Evolutionary conservation across 352 stramenopile genomes (phyloP).

Genomic region (Phytophthora multivora): DNA sequence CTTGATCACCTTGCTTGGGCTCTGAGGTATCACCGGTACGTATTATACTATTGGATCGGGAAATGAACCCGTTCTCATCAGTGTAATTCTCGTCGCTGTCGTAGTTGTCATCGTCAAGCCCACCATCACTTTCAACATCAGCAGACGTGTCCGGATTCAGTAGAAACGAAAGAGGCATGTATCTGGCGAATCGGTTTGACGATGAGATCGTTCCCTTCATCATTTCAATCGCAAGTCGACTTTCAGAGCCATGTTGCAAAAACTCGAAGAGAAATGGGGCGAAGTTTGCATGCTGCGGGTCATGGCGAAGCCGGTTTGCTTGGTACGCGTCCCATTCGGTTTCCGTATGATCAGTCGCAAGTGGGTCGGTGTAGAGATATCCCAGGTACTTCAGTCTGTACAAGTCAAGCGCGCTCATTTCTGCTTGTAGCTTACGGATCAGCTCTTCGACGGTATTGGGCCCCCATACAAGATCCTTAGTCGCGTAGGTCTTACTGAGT

Average conservation of each 20-base stretch:
- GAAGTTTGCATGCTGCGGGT: conserved; percentile 52
- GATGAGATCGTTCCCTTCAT: conserved; percentile 81
- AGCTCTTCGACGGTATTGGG: conserved; percentile 74
- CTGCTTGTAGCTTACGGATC: conserved; percentile 67
- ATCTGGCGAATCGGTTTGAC: conserved; percentile 79
- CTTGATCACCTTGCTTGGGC: conserved; percentile 39
- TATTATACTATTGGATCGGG: conserved; percentile 43
- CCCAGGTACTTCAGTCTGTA: conserved; percentile 82
- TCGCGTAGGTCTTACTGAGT: conserved; percentile 70
- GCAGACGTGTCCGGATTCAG: conserved; percentile 76
- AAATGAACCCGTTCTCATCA: conserved; percentile 63
- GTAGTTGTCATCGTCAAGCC: conserved; percentile 61
- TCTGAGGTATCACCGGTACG: conserved; percentile 34
- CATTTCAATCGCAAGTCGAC: conserved; percentile 66
- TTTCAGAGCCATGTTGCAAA: conserved; percentile 67
- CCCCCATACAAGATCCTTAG: conserved; percentile 87
- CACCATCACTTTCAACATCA: conserved; percentile 67
- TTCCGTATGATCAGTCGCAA: conserved; percentile 62
- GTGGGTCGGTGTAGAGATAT: conserved; percentile 81
- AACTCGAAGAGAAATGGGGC: conserved; percentile 79
- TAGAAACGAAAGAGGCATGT: conserved; percentile 80
- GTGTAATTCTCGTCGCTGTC: conserved; percentile 75
- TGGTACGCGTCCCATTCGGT: conserved; percentile 48
- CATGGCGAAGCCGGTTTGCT: conserved; percentile 24
- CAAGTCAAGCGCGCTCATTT: conserved; percentile 78